Evolutionary conservation across 129 eudicot species (phyloP).

Genomic region (Chrysanthemum seticuspe): DNA sequence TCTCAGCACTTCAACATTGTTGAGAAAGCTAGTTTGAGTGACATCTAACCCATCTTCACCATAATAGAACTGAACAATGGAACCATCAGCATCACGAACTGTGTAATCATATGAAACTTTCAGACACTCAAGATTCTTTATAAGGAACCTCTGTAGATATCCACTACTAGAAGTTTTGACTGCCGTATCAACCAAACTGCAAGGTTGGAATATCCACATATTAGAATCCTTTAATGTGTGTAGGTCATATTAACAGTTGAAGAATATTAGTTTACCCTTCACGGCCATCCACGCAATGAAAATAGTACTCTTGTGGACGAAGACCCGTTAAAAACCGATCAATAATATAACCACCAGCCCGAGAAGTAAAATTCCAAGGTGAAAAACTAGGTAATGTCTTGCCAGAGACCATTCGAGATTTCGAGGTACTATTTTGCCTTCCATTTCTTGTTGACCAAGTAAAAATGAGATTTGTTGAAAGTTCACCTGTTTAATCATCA

Average conservation of each 20-base stretch:
- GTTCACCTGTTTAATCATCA: constrained; percentile 56
- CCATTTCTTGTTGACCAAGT: constrained; percentile 97
- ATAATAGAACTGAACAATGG: constrained; percentile 78
- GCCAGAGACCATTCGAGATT: constrained; percentile 71
- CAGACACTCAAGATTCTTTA: constrained; percentile 85
- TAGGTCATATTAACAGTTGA: neutral
- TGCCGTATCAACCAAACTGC: constrained; percentile 93
- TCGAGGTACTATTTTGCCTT: constrained; percentile 96
- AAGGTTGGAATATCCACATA: constrained; percentile 4
- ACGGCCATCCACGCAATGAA: constrained; percentile 99
- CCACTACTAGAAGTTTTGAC: constrained; percentile 99
- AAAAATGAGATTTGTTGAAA: constrained; percentile 94
- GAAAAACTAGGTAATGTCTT: constrained; percentile 87
- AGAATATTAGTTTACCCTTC: constrained; percentile 66
- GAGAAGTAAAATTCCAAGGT: constrained; percentile 88
- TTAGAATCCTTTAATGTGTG: constrained; percentile 2
- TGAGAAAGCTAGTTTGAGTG: constrained; percentile 78
- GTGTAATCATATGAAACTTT: constrained; percentile 86
- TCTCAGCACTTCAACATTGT: constrained; percentile 71
- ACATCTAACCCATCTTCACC: constrained; percentile 99
- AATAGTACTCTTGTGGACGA: constrained; percentile 92
- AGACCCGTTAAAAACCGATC: constrained; percentile 93
- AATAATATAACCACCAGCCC: constrained; percentile 92
- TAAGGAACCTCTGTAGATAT: constrained; percentile 80
- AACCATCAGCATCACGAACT: constrained; percentile 97